phyloP scores from a whole-genome alignment of 2,329 filamentous ascomycete genomes.

The Diaporthe longicolla region DNA sequence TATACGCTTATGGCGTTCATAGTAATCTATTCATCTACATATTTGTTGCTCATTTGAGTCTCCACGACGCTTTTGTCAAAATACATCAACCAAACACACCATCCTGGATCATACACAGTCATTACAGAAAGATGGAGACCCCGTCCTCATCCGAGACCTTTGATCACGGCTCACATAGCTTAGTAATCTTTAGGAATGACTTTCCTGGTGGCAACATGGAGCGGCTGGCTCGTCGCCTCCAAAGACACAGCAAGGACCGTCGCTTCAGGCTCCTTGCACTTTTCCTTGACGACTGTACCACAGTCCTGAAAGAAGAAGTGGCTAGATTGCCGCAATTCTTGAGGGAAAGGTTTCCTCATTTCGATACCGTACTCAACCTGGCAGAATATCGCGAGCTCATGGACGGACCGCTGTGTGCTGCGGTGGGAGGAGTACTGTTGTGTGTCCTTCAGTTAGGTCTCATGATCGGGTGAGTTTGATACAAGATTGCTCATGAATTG shows the following conservation, averaged over 20 bases:
- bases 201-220: background rate
- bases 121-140: background rate
- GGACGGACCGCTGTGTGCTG: background rate
- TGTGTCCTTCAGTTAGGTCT: conserved; percentile 1
- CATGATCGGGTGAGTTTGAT: background rate
- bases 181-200: background rate
- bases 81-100: background rate
- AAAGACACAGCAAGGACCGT: background rate
- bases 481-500: background rate
- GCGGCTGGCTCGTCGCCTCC: background rate
- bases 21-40: background rate
- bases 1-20: background rate
- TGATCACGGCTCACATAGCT: background rate
- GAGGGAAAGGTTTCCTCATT: background rate
- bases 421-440: background rate
- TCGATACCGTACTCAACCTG: background rate
- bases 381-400: background rate
- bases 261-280: background rate
- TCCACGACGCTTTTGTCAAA: background rate
- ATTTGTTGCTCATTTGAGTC: background rate
- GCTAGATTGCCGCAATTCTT: background rate
- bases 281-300: background rate
- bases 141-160: background rate
- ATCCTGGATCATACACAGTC: background rate
- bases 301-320: conserved; percentile 5